Evolutionary conservation across 2,329 filamentous ascomycete species (phyloP).

Genomic region (Talaromyces sp.): DNA sequence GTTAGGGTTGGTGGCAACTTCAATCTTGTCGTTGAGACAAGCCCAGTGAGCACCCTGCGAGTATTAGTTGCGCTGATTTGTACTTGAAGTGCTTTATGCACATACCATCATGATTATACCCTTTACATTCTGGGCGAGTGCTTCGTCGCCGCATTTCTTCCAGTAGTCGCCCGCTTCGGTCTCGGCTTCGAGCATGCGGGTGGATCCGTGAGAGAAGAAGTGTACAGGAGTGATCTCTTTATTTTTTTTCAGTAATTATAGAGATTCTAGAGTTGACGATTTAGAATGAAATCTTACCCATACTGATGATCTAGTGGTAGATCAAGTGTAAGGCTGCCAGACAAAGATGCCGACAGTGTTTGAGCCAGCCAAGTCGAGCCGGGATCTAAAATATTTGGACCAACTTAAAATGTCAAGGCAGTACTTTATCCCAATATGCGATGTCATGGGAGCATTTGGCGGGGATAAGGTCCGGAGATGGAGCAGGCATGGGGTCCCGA

Average conservation of each 20-base stretch:
- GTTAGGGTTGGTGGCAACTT: constrained; percentile 57
- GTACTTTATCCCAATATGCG: too few relatives aligned
- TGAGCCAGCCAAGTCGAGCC: too few relatives aligned
- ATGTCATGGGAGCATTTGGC: too few relatives aligned
- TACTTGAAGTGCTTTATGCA: not conserved
- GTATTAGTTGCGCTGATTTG: too few relatives aligned
- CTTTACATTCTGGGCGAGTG: not conserved
- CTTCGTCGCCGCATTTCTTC: constrained; percentile 1
- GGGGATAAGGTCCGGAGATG: too few relatives aligned
- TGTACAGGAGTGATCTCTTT: not conserved
- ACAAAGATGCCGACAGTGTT: too few relatives aligned
- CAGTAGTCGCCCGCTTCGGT: not conserved
- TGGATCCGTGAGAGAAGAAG: not conserved
- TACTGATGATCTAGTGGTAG: not conserved
- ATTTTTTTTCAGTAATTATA: too few relatives aligned
- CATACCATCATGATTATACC: constrained; percentile 53
- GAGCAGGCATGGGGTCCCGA: too few relatives aligned
- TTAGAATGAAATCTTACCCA: not conserved
- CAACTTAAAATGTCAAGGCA: too few relatives aligned
- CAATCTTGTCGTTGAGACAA: constrained; percentile 49
- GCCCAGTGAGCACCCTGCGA: constrained; percentile 62
- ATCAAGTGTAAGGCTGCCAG: too few relatives aligned
- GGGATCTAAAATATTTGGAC: too few relatives aligned
- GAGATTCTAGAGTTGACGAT: too few relatives aligned
- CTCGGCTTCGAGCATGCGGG: not conserved